Percentiles rank a stretch among this genome's conserved stretches.
phyloP scores from a whole-genome alignment of 2,329 filamentous ascomycete genomes.

The Colletotrichum chlorophyti region DNA sequence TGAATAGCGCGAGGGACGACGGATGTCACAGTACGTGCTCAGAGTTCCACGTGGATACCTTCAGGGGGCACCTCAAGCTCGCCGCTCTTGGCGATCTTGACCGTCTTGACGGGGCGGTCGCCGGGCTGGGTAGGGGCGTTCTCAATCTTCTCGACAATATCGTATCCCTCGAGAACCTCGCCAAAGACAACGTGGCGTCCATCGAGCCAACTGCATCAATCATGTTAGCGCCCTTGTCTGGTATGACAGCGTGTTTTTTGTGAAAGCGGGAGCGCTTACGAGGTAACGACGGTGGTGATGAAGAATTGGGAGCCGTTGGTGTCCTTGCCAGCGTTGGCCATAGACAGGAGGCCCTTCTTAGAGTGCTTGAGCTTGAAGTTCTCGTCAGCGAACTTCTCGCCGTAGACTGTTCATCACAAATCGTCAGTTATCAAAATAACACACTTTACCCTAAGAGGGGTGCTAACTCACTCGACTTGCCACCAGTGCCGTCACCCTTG shows the following conservation, averaged over 20 bases:
- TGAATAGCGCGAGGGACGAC: conserved; percentile 7
- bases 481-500: conserved; percentile 80
- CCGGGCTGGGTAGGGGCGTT: conserved; percentile 67
- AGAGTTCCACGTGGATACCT: conserved; percentile 94
- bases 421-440: neutral
- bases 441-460: too few species aligned
- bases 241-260: neutral
- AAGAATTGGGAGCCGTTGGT: conserved; percentile 93
- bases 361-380: conserved; percentile 96
- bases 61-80: conserved; percentile 83
- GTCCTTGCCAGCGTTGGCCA: conserved; percentile 85
- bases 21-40: conserved; percentile 48
- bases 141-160: conserved; percentile 81
- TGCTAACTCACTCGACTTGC: conserved; percentile 75
- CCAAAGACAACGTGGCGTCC: conserved; percentile 87
- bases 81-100: conserved; percentile 85
- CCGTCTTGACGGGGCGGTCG: conserved; percentile 71
- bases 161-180: conserved; percentile 86
- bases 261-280: conserved; percentile 54
- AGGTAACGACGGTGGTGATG: conserved; percentile 83
- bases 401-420: conserved; percentile 67
- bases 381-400: conserved; percentile 84
- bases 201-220: conserved; percentile 72
- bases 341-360: conserved; percentile 83
- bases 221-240: conserved; percentile 12